These are phyloP conservation scores for Ophiostoma himal-ulmi DNA, from an alignment of 2,329 filamentous ascomycete genomes.

Conservation along the genomic window DNA sequence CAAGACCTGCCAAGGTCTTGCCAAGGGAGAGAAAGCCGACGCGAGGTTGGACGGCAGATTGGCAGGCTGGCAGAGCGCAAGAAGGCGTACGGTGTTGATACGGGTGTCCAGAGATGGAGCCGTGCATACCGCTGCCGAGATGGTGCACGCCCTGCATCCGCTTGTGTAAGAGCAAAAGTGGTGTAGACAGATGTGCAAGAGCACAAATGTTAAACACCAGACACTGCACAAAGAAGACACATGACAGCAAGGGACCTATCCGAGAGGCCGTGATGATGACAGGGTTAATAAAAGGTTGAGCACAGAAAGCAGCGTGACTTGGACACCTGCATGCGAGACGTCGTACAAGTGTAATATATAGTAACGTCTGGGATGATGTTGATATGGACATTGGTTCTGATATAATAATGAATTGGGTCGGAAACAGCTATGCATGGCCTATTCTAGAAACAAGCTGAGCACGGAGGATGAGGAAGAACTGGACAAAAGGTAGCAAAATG, in stretches of 20 bases:
- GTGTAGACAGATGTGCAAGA: neutral
- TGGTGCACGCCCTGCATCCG: conserved; percentile 3
- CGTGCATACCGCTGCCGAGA: neutral
- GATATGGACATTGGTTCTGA: neutral
- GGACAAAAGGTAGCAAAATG: neutral
- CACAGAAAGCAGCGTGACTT: neutral
- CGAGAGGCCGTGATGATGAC: neutral
- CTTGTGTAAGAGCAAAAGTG: neutral
- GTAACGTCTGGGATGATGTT: neutral
- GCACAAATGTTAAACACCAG: neutral
- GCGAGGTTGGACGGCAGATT: neutral
- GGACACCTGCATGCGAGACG: neutral
- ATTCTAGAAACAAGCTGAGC: neutral
- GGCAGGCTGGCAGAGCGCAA: neutral
- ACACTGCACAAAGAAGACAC: neutral
- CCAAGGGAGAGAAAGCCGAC: neutral
- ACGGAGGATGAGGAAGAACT: neutral
- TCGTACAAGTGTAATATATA: neutral
- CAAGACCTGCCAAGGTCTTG: neutral
- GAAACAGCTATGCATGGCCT: neutral
- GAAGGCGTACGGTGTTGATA: neutral
- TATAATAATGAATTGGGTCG: neutral
- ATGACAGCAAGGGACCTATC: conserved; percentile 2
- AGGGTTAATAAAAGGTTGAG: neutral
- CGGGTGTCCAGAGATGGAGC: neutral